Percentiles rank a stretch among this genome's conserved stretches.
Evolutionary conservation across 179 eudicot species (phyloP).

Genomic region (Pouteria campechiana): DNA sequence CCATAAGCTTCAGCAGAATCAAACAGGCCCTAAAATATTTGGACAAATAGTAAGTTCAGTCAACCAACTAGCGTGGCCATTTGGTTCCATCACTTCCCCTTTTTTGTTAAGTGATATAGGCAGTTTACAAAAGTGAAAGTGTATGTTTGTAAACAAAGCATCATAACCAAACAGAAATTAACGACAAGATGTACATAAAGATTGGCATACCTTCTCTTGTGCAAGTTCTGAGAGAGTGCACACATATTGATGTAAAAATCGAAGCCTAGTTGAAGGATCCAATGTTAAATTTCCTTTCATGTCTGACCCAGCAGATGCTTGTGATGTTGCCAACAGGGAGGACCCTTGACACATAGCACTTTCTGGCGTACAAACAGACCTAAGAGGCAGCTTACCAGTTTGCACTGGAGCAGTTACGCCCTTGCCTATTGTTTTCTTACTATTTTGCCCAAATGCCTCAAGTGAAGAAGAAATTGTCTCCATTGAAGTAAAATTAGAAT

Average conservation of each 20-base stretch:
- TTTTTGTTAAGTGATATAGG: no score
- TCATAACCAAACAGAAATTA: no score
- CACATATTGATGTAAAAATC: constrained; percentile 27
- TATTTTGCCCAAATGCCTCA: constrained; percentile 25
- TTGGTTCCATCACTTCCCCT: no score
- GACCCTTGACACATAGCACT: constrained; percentile 4
- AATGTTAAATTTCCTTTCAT: constrained; percentile 13
- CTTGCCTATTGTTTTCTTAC: constrained; percentile 17
- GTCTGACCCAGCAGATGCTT: constrained; percentile 14
- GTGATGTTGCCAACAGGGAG: constrained; percentile 10
- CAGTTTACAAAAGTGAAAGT: no score
- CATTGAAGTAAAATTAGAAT: constrained; percentile 37
- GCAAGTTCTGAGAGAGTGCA: constrained; percentile 29
- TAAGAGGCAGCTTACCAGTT: constrained; percentile 4
- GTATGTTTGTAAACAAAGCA: no score
- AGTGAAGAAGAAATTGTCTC: constrained; percentile 38
- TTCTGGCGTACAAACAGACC: constrained; percentile 7
- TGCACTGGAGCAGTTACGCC: constrained; percentile 8
- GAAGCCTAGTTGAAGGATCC: constrained; percentile 39
- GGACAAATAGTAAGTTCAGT: no score
- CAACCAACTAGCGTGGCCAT: no score
- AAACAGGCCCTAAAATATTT: no score
- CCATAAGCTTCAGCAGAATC: no score
- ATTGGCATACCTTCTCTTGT: constrained; percentile 25
- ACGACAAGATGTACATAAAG: no score